phyloP scores from a whole-genome alignment of 2,329 filamentous ascomycete genomes.

The Diaporthe destruens region DNA sequence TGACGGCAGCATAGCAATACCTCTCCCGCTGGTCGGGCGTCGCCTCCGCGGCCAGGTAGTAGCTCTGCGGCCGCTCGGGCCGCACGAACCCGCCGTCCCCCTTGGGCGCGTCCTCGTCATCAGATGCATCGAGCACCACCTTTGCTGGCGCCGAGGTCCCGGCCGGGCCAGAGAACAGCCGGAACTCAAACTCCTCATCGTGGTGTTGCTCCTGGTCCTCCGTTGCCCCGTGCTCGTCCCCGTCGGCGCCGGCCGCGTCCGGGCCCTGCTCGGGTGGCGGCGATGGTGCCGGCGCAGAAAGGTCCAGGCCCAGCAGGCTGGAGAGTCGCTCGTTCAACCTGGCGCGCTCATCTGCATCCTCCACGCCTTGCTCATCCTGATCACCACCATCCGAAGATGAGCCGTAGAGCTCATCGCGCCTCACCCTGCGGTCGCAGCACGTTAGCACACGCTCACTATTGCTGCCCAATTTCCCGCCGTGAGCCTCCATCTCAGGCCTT shows the following conservation, averaged over 20 bases:
- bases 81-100: conserved; percentile 55
- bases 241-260: conserved; percentile 2
- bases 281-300: conserved; percentile 40
- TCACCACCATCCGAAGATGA: conserved; percentile 52
- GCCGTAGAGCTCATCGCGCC: conserved; percentile 65
- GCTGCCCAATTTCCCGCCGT: neutral
- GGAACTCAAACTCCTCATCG: conserved; percentile 66
- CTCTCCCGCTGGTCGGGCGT: conserved; percentile 53
- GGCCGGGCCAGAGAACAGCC: conserved; percentile 64
- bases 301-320: conserved; percentile 58
- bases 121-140: conserved; percentile 60
- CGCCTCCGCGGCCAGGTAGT: conserved; percentile 61
- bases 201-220: conserved; percentile 45
- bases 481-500: neutral
- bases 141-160: conserved; percentile 52
- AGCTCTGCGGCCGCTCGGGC: conserved; percentile 57
- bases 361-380: conserved; percentile 49
- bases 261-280: neutral
- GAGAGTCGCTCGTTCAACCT: conserved; percentile 63
- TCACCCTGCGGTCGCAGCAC: conserved; percentile 57
- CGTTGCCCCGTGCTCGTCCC: neutral
- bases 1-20: conserved; percentile 63
- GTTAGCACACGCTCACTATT: conserved; percentile 14
- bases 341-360: conserved; percentile 56
- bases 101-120: conserved; percentile 53